phyloP scores from a whole-genome alignment of 352 stramenopile genomes.

The Pythium plurisporium region DNA sequence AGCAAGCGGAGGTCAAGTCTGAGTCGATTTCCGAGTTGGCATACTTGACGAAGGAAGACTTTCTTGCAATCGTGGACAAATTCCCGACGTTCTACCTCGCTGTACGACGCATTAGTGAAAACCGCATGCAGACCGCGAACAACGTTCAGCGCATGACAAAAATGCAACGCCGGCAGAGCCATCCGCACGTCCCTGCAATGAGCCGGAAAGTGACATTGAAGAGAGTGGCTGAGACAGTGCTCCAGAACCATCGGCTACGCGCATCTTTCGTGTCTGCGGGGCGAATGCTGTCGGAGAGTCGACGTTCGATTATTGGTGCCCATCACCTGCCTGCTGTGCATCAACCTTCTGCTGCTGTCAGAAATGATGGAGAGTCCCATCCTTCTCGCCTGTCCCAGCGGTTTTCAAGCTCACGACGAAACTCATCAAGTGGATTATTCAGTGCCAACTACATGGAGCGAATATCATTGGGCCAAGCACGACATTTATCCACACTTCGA shows the following conservation, averaged over 20 bases:
- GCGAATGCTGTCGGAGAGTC: conserved; percentile 4
- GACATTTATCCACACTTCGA: conserved; percentile 14
- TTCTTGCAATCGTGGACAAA: conserved; percentile 49
- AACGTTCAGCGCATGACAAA: conserved; percentile 67
- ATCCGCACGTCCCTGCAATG: conserved; percentile 4
- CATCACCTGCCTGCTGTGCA: too few relatives aligned
- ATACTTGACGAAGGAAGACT: conserved; percentile 55
- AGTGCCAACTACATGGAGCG: conserved; percentile 19
- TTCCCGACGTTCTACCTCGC: conserved; percentile 70
- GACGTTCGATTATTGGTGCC: neutral
- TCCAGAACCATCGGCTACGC: neutral
- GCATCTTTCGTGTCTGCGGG: conserved; percentile 5
- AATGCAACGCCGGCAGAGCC: conserved; percentile 33
- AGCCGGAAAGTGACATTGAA: conserved; percentile 9
- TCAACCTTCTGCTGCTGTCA: neutral
- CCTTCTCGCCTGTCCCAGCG: conserved; percentile 8
- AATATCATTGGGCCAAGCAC: conserved; percentile 21
- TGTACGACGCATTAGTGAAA: conserved; percentile 60
- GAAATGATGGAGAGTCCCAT: neutral
- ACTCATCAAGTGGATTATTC: conserved; percentile 15
- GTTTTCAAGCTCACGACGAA: conserved; percentile 16
- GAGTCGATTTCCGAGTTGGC: conserved; percentile 62
- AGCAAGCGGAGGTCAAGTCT: conserved; percentile 54
- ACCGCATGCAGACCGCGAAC: conserved; percentile 56
- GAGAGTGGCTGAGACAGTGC: conserved; percentile 3